These are phyloP conservation scores for Colletotrichum paranaense DNA, from an alignment of 2,329 filamentous ascomycete genomes.

Conservation along the genomic window DNA sequence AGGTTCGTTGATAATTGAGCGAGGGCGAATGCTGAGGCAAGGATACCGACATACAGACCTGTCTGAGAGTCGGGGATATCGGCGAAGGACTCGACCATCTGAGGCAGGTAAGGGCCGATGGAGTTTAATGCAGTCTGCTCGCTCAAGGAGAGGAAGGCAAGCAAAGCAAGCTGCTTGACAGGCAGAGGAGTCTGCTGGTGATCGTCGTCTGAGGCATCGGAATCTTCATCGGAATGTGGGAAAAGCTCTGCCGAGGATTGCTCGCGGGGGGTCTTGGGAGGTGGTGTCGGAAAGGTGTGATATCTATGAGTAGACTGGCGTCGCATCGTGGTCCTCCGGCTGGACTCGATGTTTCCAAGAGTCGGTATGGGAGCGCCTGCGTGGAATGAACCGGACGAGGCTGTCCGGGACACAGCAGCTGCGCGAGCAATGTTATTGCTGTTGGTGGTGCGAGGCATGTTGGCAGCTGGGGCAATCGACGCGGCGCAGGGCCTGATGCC, in stretches of 20 bases:
- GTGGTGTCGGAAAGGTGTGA: constrained; percentile 83
- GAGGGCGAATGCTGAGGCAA: constrained; percentile 91
- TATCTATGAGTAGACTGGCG: constrained; percentile 69
- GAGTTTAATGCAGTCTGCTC: constrained; percentile 98
- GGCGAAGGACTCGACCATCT: constrained; percentile 90
- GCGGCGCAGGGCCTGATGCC: constrained; percentile 1
- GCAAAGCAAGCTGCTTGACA: constrained; percentile 81
- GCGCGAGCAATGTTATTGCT: constrained; percentile 16
- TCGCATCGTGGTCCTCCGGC: constrained; percentile 42
- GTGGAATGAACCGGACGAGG: constrained; percentile 61
- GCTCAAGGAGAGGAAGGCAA: constrained; percentile 89
- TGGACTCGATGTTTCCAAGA: constrained; percentile 39
- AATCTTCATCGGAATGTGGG: constrained; percentile 40
- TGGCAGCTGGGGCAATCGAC: background rate
- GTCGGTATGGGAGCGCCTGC: constrained; percentile 62
- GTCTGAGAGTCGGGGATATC: constrained; percentile 78
- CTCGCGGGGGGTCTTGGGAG: constrained; percentile 73
- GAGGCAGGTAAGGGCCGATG: constrained; percentile 92
- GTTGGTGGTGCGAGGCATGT: constrained; percentile 22
- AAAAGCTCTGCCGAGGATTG: constrained; percentile 49
- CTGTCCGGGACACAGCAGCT: constrained; percentile 30
- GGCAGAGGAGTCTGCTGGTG: constrained; percentile 80
- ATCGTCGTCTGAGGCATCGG: constrained; percentile 45
- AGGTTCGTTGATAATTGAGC: constrained; percentile 95
- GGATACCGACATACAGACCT: constrained; percentile 88